Evolutionary conservation across 2,329 filamentous ascomycete genomes (phyloP), one percentile per base, ranked within the genome.

Genomic region (Fusarium sp.): DNA sequence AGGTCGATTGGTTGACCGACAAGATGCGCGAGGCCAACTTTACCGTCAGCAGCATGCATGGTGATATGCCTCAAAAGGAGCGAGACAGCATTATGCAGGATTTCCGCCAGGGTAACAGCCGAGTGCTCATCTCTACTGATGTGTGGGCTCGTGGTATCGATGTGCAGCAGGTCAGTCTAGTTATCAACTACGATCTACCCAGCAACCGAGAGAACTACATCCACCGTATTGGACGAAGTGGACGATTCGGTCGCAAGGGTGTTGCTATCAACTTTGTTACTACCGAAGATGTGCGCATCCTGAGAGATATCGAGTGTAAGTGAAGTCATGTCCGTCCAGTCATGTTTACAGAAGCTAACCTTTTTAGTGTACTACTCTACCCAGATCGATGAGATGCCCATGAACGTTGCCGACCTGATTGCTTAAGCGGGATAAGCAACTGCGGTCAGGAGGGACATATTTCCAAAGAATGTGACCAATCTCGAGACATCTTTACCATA

Each of bases 171-270:
- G 96, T 99, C 75, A 97, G 93, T 66, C 85, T 99, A 77, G 96
- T 99, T 68, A 99, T 99, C 87, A 99, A 99, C 86, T 99, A 99
- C 82, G 96, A 99, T 80, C 86, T 99, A 63, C 96, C 96, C 5
- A 96, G 92, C 82, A 98, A 99, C 83, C 94, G 96, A 87, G 96
- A 99, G 84, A 99, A 99, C 85, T 99, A 99, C 82, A 98, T 99
- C 81, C 96, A 99, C 85, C 92, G 96, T 75, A 99, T 99, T 76
- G 96, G 96, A 79, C 90, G 96, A 79, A 96, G 93, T 79, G 96
- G 96, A 75, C 90, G 96, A 74, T 99, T 99, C 77, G 96, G 96
- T 76, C 90, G 96, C 77, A 99, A 99, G 86, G 96, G 96, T 87
- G 96, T 99, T 72, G 96, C 96, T 40, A 99, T 99, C 87, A 99